Percentiles rank a stretch among this genome's conserved stretches.
These are phyloP conservation scores for Persicaria maculosa DNA, from an alignment of 148 eudicot genomes.

Conservation along the genomic window DNA sequence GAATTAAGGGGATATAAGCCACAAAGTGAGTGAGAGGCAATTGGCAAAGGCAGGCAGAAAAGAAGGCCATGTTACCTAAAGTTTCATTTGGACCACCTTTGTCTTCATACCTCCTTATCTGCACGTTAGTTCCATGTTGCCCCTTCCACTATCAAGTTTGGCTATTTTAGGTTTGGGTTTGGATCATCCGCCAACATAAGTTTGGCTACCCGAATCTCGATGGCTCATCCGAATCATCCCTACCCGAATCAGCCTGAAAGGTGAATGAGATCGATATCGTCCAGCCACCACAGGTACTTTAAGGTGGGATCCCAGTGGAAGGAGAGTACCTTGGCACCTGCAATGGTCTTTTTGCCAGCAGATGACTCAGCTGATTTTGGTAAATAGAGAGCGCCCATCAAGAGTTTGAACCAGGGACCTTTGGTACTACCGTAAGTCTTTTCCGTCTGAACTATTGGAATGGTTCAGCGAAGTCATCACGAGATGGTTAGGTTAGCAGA, in stretches of 20 bases:
- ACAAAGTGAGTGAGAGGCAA: not conserved
- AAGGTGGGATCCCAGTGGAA: too few relatives aligned
- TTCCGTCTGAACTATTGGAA: too few relatives aligned
- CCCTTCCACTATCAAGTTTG: not conserved
- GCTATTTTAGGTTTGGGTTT: not conserved
- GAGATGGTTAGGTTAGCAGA: not conserved
- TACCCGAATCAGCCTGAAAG: too few relatives aligned
- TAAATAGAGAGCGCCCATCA: too few relatives aligned
- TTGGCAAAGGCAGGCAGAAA: not conserved
- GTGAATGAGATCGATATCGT: too few relatives aligned
- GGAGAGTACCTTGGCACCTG: too few relatives aligned
- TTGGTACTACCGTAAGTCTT: too few relatives aligned
- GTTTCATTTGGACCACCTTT: slow-evolving; percentile 9
- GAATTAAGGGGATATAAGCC: not conserved
- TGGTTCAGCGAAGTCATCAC: too few relatives aligned
- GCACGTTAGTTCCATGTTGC: not conserved
- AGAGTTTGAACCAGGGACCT: too few relatives aligned
- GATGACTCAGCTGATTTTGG: too few relatives aligned
- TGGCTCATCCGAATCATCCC: not conserved
- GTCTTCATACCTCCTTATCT: not conserved
- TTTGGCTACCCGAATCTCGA: slow-evolving; percentile 2
- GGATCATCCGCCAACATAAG: not conserved
- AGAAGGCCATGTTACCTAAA: slow-evolving; percentile 2
- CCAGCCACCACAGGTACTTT: too few relatives aligned
- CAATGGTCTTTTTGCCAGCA: too few relatives aligned